phyloP scores from a whole-genome alignment of 192 early-diverging fungal species.

The Mortierella alpina region DNA sequence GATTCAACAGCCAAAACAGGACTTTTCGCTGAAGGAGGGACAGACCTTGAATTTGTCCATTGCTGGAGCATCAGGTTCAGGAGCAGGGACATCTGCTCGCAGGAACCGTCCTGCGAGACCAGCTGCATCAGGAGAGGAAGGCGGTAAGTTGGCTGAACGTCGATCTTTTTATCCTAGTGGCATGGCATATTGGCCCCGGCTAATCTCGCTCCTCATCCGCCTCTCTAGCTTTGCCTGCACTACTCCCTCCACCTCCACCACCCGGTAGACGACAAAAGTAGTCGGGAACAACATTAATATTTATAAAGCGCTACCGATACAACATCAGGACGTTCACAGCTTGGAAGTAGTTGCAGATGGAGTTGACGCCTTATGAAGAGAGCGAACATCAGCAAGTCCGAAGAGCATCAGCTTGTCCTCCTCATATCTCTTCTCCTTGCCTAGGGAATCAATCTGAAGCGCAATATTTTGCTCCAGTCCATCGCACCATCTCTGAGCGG shows the following conservation, averaged over 20 bases:
- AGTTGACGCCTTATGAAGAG: not conserved
- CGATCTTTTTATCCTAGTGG: not conserved
- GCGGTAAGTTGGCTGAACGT: constrained; percentile 5
- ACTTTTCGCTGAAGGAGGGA: constrained; percentile 85
- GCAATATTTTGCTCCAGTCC: constrained; percentile 24
- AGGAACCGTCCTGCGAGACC: constrained; percentile 37
- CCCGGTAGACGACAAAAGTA: constrained; percentile 37
- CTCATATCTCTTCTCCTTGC: constrained; percentile 26
- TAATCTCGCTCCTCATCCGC: not conserved
- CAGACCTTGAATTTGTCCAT: constrained; percentile 82
- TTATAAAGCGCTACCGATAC: not conserved
- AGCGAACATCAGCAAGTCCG: constrained; percentile 32
- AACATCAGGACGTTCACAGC: constrained; percentile 10
- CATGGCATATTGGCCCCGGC: not conserved
- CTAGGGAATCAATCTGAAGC: constrained; percentile 27
- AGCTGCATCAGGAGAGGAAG: constrained; percentile 17
- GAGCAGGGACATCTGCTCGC: not conserved
- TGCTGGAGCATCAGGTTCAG: constrained; percentile 49
- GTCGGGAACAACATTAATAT: not conserved
- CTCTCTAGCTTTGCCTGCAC: constrained; percentile 21
- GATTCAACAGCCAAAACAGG: constrained; percentile 65
- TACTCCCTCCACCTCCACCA: constrained; percentile 50
- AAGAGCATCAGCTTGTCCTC: constrained; percentile 53
- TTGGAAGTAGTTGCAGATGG: constrained; percentile 12
- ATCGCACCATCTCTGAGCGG: constrained; percentile 48